Base-by-base conservation (phyloP, 306 rosid species). In the Cucurbita pepo region DNA sequence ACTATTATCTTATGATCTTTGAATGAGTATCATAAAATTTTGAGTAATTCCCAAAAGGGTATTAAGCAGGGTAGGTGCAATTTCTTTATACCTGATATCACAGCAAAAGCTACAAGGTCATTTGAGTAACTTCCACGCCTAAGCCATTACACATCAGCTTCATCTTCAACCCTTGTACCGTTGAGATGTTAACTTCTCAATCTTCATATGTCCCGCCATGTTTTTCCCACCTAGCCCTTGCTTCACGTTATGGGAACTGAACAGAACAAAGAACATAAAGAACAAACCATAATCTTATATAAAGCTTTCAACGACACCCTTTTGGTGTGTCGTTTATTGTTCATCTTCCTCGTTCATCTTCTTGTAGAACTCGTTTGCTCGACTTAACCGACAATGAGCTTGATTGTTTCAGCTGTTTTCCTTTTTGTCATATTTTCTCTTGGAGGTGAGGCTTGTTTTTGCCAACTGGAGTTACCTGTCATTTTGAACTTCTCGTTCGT, bases 241-340 rank as follows among this genome's bases (percentile, higher is more conserved):
- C 96, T 92, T 92, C 77, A 93, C 81, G 97, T 80, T 80, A 77
- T 79, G 90, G 90, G 72, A 86, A 88, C 77, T 75, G 5, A 81
- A 82, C 85, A 25, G 81, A 38, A 60, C 48, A 47, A 14, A 47
- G 52, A 47, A 47, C 12, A 10, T 4, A 47, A 11, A 47, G 78
- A 81, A 52, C 56, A 56, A 12, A 65, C 73, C 59, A 78, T 36
- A 44, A 70, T 64, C 81, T 69, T 13, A 77, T 71, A 71, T 56
- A 73, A 10, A 38, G 18, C 7, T 45, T 69, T 69, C 63, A 51
- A 59, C 82, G 82, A 86, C 92, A 80, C 77, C 95, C 85, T 70
- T 86, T 85, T 54, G 95, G 96, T 88, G 7, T 71, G 56, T 80
- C 81, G 81, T 78, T 71, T 72, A 66, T 71, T 66, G 77, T 64